These are phyloP conservation scores for Chlorella vulgaris DNA, from an alignment of 139 green algal genomes.

Conservation along the genomic window DNA sequence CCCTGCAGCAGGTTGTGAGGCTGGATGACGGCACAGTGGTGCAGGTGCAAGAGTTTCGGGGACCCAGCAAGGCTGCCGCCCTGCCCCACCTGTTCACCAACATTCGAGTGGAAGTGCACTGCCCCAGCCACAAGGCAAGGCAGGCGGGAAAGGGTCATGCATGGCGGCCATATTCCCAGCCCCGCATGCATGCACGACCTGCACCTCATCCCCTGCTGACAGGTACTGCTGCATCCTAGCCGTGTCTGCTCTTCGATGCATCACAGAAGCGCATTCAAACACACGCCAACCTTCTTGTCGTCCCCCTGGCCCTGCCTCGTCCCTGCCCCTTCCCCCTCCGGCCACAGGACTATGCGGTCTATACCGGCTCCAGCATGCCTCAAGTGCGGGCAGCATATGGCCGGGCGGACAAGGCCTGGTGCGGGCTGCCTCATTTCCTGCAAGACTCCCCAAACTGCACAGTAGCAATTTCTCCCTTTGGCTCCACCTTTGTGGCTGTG, in stretches of 20 bases:
- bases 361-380: constrained; percentile 11
- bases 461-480: constrained; percentile 32
- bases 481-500: constrained; percentile 43
- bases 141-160: neutral
- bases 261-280: too few relatives aligned
- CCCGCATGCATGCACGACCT: too few relatives aligned
- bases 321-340: neutral
- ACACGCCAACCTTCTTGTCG: too few relatives aligned
- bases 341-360: constrained; percentile 50
- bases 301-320: too few relatives aligned
- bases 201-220: too few relatives aligned
- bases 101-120: constrained; percentile 24
- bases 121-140: constrained; percentile 16
- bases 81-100: constrained; percentile 31
- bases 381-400: constrained; percentile 22
- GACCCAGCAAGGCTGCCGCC: neutral
- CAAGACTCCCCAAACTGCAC: constrained; percentile 25
- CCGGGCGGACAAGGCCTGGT: constrained; percentile 42
- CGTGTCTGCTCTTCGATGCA: too few relatives aligned
- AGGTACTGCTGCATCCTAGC: too few relatives aligned
- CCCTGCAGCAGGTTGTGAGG: constrained; percentile 16
- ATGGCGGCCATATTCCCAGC: too few relatives aligned
- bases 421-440: constrained; percentile 37
- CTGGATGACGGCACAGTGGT: constrained; percentile 35
- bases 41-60: constrained; percentile 27